Evolutionary conservation across 2,329 filamentous ascomycete species (phyloP).

Genomic region (Claviceps sp.): DNA sequence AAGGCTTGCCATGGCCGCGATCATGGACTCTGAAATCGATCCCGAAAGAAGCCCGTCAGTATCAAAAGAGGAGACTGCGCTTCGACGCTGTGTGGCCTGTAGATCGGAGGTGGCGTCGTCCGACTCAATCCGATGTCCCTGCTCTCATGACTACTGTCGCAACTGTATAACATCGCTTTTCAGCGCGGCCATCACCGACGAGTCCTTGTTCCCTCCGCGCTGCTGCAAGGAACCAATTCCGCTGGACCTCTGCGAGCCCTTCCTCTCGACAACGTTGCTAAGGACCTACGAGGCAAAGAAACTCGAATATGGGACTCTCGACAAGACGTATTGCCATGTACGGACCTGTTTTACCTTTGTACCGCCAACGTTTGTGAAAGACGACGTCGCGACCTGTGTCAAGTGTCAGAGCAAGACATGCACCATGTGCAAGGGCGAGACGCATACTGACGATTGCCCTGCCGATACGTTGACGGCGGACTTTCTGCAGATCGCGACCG

Average conservation of each 20-base stretch:
- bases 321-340: constrained; percentile 38
- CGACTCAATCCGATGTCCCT: constrained; percentile 1
- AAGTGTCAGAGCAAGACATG: constrained; percentile 34
- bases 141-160: constrained; percentile 36
- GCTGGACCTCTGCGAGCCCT: constrained; percentile 16
- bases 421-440: constrained; percentile 31
- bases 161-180: constrained; percentile 34
- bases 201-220: constrained; percentile 39
- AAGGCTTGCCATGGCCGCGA: no score
- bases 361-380: constrained; percentile 15
- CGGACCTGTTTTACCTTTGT: constrained; percentile 34
- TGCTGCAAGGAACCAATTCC: constrained; percentile 35
- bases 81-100: constrained; percentile 1
- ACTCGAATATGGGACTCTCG: constrained; percentile 31
- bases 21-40: no score
- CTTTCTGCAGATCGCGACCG: constrained; percentile 25
- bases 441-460: constrained; percentile 35
- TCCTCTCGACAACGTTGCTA: constrained; percentile 23
- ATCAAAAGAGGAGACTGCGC: no score
- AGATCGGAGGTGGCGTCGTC: neutral
- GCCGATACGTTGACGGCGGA: constrained; percentile 26
- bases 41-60: no score
- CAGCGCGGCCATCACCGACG: constrained; percentile 28
- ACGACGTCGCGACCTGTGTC: constrained; percentile 26
- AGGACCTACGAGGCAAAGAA: constrained; percentile 28